Evolutionary conservation across 106 monocot genomes (phyloP).

Genomic region (Agapanthus africanus): DNA sequence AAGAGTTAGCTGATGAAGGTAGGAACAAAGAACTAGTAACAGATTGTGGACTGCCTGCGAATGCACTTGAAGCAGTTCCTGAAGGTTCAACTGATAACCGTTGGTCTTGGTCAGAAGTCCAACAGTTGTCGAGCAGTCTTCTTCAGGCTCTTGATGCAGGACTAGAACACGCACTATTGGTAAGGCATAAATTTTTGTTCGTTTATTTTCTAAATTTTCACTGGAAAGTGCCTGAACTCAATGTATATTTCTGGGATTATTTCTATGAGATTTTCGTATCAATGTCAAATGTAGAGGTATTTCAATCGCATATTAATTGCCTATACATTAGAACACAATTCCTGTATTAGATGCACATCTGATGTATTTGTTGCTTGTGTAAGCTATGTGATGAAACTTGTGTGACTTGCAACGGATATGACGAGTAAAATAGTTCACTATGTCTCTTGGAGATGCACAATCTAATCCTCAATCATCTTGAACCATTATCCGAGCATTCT

Average conservation of each 20-base stretch:
- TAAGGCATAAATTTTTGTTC: conserved; percentile 19
- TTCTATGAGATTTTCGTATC: neutral
- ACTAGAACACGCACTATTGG: conserved; percentile 83
- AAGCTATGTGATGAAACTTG: neutral
- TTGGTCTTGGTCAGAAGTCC: conserved; percentile 89
- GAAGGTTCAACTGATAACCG: conserved; percentile 60
- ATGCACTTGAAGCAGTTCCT: conserved; percentile 59
- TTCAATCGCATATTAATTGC: neutral
- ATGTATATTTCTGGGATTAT: neutral
- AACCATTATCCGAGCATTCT: neutral
- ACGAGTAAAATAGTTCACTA: neutral
- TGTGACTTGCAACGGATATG: neutral
- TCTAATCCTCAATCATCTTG: neutral
- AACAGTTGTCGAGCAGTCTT: conserved; percentile 66
- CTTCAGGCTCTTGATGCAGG: conserved; percentile 96
- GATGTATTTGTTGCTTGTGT: neutral
- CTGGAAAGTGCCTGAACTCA: neutral
- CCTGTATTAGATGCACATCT: neutral
- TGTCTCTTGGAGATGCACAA: neutral
- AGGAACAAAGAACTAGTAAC: conserved; percentile 34
- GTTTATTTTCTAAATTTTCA: neutral
- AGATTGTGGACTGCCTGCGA: conserved; percentile 60
- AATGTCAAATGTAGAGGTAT: neutral
- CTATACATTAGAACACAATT: too few relatives aligned
- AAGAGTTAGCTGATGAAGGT: conserved; percentile 81